phyloP scores from a whole-genome alignment of 1,139 yeast species.

The Magnusiomyces suaveolens region DNA sequence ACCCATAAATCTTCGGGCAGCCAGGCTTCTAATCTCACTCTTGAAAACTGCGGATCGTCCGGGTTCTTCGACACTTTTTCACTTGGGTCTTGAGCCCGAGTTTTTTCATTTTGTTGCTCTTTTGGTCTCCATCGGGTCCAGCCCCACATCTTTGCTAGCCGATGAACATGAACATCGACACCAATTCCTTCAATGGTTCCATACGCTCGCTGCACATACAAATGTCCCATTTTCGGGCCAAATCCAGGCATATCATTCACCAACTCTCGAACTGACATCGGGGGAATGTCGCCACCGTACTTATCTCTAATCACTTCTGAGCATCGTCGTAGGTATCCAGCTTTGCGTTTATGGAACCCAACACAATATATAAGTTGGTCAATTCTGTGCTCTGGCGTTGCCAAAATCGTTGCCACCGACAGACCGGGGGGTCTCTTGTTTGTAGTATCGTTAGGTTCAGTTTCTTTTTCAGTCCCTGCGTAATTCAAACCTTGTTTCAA shows the following conservation, averaged over 20 bases:
- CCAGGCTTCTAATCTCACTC: conserved; percentile 69
- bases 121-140: conserved; percentile 44
- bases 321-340: conserved; percentile 56
- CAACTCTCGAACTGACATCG: conserved; percentile 52
- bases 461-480: neutral
- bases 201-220: conserved; percentile 80
- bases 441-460: conserved; percentile 1
- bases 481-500: conserved; percentile 37
- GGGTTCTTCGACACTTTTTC: conserved; percentile 23
- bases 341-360: conserved; percentile 79
- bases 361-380: conserved; percentile 66
- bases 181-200: conserved; percentile 67
- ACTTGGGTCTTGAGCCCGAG: neutral
- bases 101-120: neutral
- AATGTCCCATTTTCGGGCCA: conserved; percentile 91
- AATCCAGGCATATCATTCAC: conserved; percentile 68
- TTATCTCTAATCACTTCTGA: conserved; percentile 44
- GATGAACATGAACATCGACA: conserved; percentile 85
- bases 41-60: conserved; percentile 40
- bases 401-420: conserved; percentile 35
- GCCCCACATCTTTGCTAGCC: conserved; percentile 71
- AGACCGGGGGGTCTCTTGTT: conserved; percentile 22
- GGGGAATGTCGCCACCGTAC: conserved; percentile 52
- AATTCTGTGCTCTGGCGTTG: conserved; percentile 46
- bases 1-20: conserved; percentile 66